Conservation (phyloP, 1,139 yeast species). For the Debaryomycetaceae sp. region DNA sequence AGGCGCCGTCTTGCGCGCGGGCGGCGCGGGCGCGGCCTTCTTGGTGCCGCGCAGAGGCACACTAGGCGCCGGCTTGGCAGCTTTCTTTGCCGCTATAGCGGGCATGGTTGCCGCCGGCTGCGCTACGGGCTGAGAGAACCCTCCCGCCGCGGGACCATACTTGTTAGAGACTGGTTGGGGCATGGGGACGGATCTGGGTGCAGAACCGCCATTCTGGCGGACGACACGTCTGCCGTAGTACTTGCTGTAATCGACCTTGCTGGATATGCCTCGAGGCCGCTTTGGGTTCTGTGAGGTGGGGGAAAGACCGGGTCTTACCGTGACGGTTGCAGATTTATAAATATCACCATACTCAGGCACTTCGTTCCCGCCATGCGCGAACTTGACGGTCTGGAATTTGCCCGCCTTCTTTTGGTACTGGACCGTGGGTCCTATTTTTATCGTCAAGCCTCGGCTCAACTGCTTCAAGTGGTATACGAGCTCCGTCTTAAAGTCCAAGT, state of each 20-base stretch:
- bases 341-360: constrained; percentile 53
- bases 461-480: constrained; percentile 65
- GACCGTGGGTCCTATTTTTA: constrained; percentile 64
- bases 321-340: constrained; percentile 84
- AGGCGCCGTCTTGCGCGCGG: constrained; percentile 26
- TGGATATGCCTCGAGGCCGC: constrained; percentile 45
- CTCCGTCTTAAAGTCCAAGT: constrained; percentile 83
- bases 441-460: constrained; percentile 44
- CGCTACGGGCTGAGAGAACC: too few species aligned
- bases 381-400: constrained; percentile 63
- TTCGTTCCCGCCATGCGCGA: constrained; percentile 44
- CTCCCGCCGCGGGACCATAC: constrained; percentile 4
- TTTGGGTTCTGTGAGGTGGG: constrained; percentile 58
- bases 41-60: constrained; percentile 17
- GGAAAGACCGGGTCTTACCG: constrained; percentile 72
- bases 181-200: constrained; percentile 1
- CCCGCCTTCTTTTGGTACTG: constrained; percentile 90
- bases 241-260: constrained; percentile 33
- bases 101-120: too few species aligned
- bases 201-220: too few species aligned
- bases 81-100: too few species aligned
- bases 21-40: constrained; percentile 29
- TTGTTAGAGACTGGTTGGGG: not conserved
- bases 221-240: constrained; percentile 27
- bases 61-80: constrained; percentile 5